phyloP scores from a whole-genome alignment of 129 eudicot species.

The Erigeron canadensis region DNA sequence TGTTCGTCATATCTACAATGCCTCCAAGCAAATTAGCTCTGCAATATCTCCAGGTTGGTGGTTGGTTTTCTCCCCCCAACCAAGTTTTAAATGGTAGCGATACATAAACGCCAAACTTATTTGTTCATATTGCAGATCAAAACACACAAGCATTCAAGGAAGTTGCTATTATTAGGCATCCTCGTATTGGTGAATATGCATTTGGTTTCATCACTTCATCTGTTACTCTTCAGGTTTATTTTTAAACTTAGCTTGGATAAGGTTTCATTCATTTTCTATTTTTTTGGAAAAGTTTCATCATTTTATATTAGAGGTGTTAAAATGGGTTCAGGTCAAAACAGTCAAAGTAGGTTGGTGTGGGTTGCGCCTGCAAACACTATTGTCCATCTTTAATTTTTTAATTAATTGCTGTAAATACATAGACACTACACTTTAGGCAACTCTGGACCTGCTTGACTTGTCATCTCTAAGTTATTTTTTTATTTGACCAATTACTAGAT shows the following conservation, averaged over 20 bases:
- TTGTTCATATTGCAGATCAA: conserved; percentile 51
- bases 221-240: conserved; percentile 63
- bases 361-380: too few species aligned
- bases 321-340: background rate
- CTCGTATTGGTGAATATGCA: conserved; percentile 93
- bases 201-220: conserved; percentile 90
- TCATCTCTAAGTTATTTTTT: too few species aligned
- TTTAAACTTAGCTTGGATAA: conserved; percentile 4
- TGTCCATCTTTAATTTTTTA: too few species aligned
- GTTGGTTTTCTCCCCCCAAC: background rate
- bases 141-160: conserved; percentile 84
- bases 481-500: too few species aligned
- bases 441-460: too few species aligned
- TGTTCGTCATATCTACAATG: conserved; percentile 80
- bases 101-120: background rate
- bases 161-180: conserved; percentile 92
- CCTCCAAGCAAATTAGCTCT: conserved; percentile 81
- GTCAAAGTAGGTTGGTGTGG: background rate
- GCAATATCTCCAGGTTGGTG: conserved; percentile 81
- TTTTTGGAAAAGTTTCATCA: too few species aligned
- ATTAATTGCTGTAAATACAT: too few species aligned
- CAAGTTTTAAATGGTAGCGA: background rate
- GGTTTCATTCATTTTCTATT: background rate
- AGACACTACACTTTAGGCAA: too few species aligned
- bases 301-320: too few species aligned